phyloP scores from a whole-genome alignment of 805 yeast genomes.

The Cyberlindnera japonica region DNA sequence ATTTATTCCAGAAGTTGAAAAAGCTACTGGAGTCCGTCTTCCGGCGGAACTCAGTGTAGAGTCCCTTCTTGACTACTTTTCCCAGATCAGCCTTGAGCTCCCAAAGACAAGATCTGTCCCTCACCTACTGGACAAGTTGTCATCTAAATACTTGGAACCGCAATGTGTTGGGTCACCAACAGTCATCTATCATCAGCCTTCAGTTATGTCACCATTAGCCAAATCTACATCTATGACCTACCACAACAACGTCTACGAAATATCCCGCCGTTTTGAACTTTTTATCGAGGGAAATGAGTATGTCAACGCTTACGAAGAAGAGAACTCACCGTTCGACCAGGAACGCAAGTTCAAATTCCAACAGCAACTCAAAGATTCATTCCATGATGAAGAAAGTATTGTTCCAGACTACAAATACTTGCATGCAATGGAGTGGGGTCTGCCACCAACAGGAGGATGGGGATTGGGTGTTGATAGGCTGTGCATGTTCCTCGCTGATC shows the following conservation, averaged over 20 bases:
- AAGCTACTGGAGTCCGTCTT: conserved; percentile 42
- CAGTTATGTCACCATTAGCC: conserved; percentile 81
- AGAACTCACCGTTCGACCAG: conserved; percentile 81
- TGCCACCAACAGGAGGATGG: conserved; percentile 99
- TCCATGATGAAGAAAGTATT: conserved; percentile 57
- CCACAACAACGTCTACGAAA: conserved; percentile 32
- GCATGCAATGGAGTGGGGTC: conserved; percentile 80
- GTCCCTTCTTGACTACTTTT: conserved; percentile 39
- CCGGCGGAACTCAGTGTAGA: conserved; percentile 43
- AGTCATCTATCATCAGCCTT: conserved; percentile 79
- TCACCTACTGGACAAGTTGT: conserved; percentile 61
- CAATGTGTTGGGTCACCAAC: conserved; percentile 56
- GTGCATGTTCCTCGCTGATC: conserved; percentile 69
- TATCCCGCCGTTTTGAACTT: conserved; percentile 77
- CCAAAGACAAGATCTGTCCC: conserved; percentile 47
- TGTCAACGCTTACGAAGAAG: conserved; percentile 95
- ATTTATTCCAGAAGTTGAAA: conserved; percentile 62
- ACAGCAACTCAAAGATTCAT: conserved; percentile 41
- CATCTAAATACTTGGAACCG: conserved; percentile 62
- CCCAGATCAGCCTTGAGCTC: conserved; percentile 19
- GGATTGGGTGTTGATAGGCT: conserved; percentile 92
- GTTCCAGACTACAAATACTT: conserved; percentile 72
- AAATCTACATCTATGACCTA: conserved; percentile 47
- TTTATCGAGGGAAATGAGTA: conserved; percentile 78
- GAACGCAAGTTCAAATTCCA: conserved; percentile 59